Evolutionary conservation across 805 yeast species (phyloP).

Genomic region (Candida ascalaphidarum): DNA sequence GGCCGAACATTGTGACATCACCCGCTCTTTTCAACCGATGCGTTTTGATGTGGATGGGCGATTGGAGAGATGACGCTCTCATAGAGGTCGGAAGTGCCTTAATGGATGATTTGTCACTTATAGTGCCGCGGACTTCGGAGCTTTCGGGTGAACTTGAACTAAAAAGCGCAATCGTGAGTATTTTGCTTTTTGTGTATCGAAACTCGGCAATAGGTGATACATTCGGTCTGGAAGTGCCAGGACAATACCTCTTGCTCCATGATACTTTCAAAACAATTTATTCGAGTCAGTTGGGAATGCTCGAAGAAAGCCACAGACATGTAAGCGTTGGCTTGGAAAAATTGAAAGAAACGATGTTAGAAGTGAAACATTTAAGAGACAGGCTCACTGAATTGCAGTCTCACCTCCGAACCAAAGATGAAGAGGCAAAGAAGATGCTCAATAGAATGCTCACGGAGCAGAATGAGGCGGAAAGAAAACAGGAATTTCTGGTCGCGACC

Average conservation of each 20-base stretch:
- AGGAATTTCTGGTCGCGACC: conserved; percentile 74
- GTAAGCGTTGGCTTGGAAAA: conserved; percentile 67
- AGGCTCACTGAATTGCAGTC: conserved; percentile 45
- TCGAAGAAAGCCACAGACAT: conserved; percentile 66
- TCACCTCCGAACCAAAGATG: conserved; percentile 46
- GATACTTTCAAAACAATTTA: conserved; percentile 36
- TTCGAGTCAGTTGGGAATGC: conserved; percentile 30
- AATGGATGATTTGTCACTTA: no score
- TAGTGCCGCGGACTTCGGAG: no score
- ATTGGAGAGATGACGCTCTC: conserved; percentile 54
- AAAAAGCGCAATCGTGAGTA: conserved; percentile 39
- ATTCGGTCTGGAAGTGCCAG: conserved; percentile 34
- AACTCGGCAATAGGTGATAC: conserved; percentile 7
- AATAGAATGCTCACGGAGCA: conserved; percentile 75
- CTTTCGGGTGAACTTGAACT: conserved; percentile 11
- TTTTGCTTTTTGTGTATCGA: conserved; percentile 40
- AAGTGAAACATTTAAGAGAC: conserved; percentile 52
- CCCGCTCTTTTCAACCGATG: conserved; percentile 90
- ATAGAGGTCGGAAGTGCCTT: conserved; percentile 49
- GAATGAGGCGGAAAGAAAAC: conserved; percentile 85
- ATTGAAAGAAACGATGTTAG: conserved; percentile 66
- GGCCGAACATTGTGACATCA: conserved; percentile 55
- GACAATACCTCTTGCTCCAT: conserved; percentile 45
- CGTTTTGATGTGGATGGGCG: conserved; percentile 83
- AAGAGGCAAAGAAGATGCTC: conserved; percentile 63